These are phyloP conservation scores for Dalechampia spathulata DNA, from an alignment of 441 rosid species.

Conservation along the genomic window DNA sequence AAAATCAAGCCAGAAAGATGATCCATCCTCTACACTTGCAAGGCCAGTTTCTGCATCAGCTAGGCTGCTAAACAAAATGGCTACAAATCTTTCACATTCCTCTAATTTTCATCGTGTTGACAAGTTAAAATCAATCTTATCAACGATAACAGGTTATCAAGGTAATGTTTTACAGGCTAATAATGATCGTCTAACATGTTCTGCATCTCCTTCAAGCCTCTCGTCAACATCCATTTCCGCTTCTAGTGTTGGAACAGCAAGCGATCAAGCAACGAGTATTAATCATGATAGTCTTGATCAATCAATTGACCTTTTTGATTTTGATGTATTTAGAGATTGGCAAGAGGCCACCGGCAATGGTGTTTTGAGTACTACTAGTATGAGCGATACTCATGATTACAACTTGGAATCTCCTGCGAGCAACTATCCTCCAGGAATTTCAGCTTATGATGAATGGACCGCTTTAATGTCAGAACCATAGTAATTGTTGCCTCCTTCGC, in stretches of 20 bases:
- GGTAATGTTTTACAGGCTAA: neutral
- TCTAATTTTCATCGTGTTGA: neutral
- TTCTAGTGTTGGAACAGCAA: neutral
- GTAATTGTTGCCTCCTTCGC: too few species aligned
- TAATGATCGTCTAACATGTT: neutral
- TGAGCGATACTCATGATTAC: neutral
- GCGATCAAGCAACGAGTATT: neutral
- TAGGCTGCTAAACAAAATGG: conserved; percentile 4
- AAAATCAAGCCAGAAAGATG: too few species aligned
- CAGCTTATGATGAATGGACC: too few species aligned
- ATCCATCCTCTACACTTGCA: neutral
- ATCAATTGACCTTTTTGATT: neutral
- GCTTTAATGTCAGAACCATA: too few species aligned
- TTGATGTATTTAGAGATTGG: neutral
- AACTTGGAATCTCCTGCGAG: neutral
- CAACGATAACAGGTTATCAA: neutral
- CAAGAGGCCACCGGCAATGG: neutral
- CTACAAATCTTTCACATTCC: neutral
- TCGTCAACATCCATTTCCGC: neutral
- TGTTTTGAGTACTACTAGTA: neutral
- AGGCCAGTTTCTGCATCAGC: conserved; percentile 3
- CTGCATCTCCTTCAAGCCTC: too few species aligned
- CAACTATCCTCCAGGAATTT: too few species aligned
- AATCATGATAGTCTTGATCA: neutral
- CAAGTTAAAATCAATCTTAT: neutral